Evolutionary conservation across 176 grass and related monocot genomes (phyloP).

Genomic region (Phoenix roebelenii): DNA sequence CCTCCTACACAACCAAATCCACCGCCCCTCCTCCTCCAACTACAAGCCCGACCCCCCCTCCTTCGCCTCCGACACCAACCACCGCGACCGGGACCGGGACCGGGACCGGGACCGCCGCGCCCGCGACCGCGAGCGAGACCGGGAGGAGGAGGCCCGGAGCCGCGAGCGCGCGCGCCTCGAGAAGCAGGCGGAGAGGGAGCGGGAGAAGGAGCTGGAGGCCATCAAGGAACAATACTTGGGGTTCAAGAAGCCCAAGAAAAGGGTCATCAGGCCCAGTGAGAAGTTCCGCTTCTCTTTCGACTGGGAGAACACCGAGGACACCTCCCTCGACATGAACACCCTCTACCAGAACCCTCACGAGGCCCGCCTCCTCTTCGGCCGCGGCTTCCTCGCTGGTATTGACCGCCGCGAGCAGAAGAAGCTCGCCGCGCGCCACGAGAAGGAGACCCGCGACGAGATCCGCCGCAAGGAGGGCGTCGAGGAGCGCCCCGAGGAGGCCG

Average conservation of each 20-base stretch:
- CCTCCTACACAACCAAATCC: constrained; percentile 40
- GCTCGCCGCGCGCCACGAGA: constrained; percentile 53
- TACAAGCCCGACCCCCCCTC: constrained; percentile 19
- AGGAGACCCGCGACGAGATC: constrained; percentile 70
- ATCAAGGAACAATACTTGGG: constrained; percentile 98
- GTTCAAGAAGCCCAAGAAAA: constrained; percentile 91
- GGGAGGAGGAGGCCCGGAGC: constrained; percentile 30
- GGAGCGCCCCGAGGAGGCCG: constrained; percentile 65
- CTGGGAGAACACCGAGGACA: constrained; percentile 98
- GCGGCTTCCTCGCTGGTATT: constrained; percentile 77
- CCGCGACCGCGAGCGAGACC: constrained; percentile 40
- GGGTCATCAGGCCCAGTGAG: constrained; percentile 92
- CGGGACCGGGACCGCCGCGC: constrained; percentile 18
- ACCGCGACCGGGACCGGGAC: constrained; percentile 26
- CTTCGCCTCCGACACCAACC: constrained; percentile 5
- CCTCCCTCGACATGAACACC: constrained; percentile 83
- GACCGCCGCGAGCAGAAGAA: constrained; percentile 98
- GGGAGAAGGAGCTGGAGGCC: constrained; percentile 73
- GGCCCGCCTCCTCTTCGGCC: constrained; percentile 72
- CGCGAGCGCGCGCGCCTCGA: constrained; percentile 47
- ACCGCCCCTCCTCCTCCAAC: constrained; percentile 11
- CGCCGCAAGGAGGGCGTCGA: constrained; percentile 70
- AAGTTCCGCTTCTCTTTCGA: constrained; percentile 98
- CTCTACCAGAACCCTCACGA: constrained; percentile 82
- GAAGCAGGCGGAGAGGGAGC: constrained; percentile 81